Evolutionary conservation across 345 rosid genomes (phyloP).

Genomic region (Moringa oleifera): DNA sequence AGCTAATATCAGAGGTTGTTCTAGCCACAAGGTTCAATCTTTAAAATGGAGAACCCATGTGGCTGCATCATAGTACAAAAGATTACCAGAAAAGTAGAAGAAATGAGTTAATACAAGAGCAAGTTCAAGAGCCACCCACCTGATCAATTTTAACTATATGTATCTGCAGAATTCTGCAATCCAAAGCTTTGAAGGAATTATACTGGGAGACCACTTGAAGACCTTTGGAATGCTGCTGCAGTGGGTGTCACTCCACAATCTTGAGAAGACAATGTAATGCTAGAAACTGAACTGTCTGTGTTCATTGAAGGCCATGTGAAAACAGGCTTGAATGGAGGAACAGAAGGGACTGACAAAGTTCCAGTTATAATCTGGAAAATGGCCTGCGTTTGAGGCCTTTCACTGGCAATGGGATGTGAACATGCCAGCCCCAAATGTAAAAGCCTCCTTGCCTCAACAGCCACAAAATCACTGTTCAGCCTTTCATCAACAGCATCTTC

Average conservation of each 20-base stretch:
- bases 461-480: constrained; percentile 15
- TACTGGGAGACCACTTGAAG: no score
- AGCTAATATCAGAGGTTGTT: no score
- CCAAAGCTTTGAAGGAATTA: no score
- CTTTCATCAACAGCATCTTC: constrained; percentile 32
- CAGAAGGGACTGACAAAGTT: constrained; percentile 23
- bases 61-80: no score
- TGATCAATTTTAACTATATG: no score
- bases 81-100: no score
- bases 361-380: constrained; percentile 34
- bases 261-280: constrained; percentile 15
- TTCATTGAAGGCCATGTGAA: constrained; percentile 31
- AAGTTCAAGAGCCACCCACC: no score
- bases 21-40: no score
- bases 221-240: no score
- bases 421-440: constrained; percentile 41
- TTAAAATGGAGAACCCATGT: no score
- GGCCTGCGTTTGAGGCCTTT: constrained; percentile 28
- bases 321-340: constrained; percentile 36
- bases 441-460: constrained; percentile 28
- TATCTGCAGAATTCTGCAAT: no score
- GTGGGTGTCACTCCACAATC: background rate
- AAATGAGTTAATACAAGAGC: no score
- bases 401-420: constrained; percentile 32
- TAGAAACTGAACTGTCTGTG: constrained; percentile 5